Base-by-base conservation (phyloP, 2,329 filamentous ascomycete species). In the Trichoderma sp. region DNA sequence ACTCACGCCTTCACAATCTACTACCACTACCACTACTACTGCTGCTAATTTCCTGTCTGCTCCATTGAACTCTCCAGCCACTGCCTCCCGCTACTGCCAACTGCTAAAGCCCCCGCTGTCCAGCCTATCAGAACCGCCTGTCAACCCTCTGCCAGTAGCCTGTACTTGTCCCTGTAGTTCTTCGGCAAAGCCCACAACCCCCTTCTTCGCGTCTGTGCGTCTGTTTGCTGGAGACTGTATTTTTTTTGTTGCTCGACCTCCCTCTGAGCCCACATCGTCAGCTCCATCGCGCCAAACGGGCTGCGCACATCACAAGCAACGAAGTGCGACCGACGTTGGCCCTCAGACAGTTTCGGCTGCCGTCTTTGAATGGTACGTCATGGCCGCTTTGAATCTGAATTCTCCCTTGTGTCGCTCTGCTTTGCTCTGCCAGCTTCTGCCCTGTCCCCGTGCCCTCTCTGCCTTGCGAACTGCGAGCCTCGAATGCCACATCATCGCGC, bases 331-430 rank as follows among this genome's bases (percentile, higher is more conserved):
- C 71, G 71, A 74, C 71, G 63, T 66, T 67, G 71, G 71, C 50
- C 41, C 56, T 69, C 59, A 59, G 53, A 71, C 63, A 74, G 63
- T 41, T 27, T 59, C 62, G 62, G 71, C 53, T 59, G 71, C 71
- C 45, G 63, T 60, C 68, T 68, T 76, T 76, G 69, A 76, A 76
- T 73, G 75, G 75, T 76, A 76, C 75, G 75, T 76, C 60, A 63
- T 69, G 56, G 64, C 11, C n/a, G 21, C 50, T 24, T 56, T 24
- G 50, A 12, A 24, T 21, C 5, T 53, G 24, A 16, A 21, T 21
- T 35, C n/a, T 27, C 56, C 29, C 24, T 41, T 24, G n/a, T 60
- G 27, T 38, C 27, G n/a, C 50, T 56, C n/a, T 45, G 11, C 33
- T 35, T 6, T 31, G 29, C 7, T 31, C 6, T 31, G 60, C 60